phyloP scores from a whole-genome alignment of 345 rosid genomes.

The Erodium maritimum region DNA sequence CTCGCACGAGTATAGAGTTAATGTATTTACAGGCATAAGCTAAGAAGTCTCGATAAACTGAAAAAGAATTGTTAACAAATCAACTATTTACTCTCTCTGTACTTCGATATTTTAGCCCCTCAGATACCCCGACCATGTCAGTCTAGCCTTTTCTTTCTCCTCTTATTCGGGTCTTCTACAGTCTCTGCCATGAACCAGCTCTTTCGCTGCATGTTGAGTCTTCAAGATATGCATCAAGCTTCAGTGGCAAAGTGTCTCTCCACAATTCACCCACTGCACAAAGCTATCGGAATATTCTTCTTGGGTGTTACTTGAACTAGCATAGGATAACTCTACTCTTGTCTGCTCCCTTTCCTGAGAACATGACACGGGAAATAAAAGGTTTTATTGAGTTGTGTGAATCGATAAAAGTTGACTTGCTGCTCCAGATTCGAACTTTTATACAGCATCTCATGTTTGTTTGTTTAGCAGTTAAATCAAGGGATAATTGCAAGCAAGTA shows the following conservation, averaged over 20 bases:
- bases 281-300: conserved; percentile 73
- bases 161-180: neutral
- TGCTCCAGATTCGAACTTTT: neutral
- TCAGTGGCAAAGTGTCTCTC: conserved; percentile 74
- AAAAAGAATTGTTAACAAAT: conserved; percentile 23
- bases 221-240: conserved; percentile 2
- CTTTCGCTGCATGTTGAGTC: neutral
- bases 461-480: too few relatives aligned
- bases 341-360: conserved; percentile 47
- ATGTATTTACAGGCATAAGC: conserved; percentile 30
- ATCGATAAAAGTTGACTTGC: neutral
- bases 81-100: conserved; percentile 34
- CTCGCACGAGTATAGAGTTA: conserved; percentile 13
- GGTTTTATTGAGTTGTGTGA: neutral
- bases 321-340: conserved; percentile 28
- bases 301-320: conserved; percentile 16
- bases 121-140: too few relatives aligned
- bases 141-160: neutral
- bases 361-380: conserved; percentile 8
- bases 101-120: conserved; percentile 15
- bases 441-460: neutral
- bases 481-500: too few relatives aligned
- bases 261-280: conserved; percentile 63
- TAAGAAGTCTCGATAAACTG: conserved; percentile 6
- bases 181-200: conserved; percentile 5